phyloP scores from a whole-genome alignment of 805 yeast species.

The Hanseniaspora lachancei region DNA sequence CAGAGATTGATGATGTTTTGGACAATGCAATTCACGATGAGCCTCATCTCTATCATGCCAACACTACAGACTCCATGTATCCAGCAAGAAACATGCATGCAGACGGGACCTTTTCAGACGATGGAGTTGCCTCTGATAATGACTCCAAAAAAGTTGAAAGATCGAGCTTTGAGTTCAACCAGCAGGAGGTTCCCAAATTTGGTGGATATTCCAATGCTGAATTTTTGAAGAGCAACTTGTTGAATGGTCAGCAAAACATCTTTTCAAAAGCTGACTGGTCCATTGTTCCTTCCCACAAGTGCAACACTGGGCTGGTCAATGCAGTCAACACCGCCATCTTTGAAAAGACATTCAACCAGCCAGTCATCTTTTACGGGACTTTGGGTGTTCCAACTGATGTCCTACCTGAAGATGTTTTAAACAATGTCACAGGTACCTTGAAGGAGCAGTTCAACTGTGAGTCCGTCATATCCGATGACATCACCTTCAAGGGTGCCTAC shows the following conservation, averaged over 20 bases:
- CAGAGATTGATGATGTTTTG: slow-evolving; percentile 7
- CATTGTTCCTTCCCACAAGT: slow-evolving; percentile 53
- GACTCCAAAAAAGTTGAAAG: slow-evolving; percentile 25
- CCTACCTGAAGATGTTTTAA: slow-evolving; percentile 44
- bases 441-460: slow-evolving; percentile 39
- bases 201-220: slow-evolving; percentile 65
- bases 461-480: slow-evolving; percentile 63
- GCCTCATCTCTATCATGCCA: not conserved
- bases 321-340: slow-evolving; percentile 56
- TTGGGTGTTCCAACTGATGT: slow-evolving; percentile 82
- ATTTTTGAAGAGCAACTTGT: slow-evolving; percentile 28
- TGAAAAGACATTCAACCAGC: slow-evolving; percentile 28
- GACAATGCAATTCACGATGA: not conserved
- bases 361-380: slow-evolving; percentile 74
- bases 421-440: slow-evolving; percentile 39
- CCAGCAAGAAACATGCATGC: slow-evolving; percentile 6
- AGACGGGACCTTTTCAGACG: slow-evolving; percentile 15
- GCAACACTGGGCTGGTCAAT: slow-evolving; percentile 80
- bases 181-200: slow-evolving; percentile 33
- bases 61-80: slow-evolving; percentile 10
- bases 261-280: slow-evolving; percentile 54
- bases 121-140: slow-evolving; percentile 16
- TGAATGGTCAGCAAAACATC: slow-evolving; percentile 28
- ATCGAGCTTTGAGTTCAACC: not conserved
- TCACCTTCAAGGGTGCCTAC: slow-evolving; percentile 80